These are phyloP conservation scores for Plectosphaerella sp. DNA, from an alignment of 2,329 filamentous ascomycete genomes.

Conservation along the genomic window DNA sequence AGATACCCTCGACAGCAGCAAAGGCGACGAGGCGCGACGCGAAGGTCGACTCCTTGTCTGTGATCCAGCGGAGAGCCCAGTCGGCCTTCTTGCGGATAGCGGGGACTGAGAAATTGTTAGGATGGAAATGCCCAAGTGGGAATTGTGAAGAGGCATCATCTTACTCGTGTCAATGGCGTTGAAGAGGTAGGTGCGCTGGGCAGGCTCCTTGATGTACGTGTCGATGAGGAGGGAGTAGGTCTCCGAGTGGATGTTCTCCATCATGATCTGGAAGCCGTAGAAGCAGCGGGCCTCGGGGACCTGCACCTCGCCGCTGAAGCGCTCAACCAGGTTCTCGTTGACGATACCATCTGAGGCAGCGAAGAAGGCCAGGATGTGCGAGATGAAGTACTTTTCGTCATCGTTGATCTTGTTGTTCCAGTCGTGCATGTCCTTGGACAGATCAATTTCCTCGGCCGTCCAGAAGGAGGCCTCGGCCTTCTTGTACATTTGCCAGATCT, in stretches of 20 bases:
- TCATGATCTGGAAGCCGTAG: conserved; percentile 99
- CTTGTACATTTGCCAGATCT: conserved; percentile 99
- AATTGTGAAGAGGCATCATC: conserved; percentile 16
- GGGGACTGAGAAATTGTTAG: conserved; percentile 57
- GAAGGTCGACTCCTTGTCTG: conserved; percentile 89
- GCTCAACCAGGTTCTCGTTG: conserved; percentile 98
- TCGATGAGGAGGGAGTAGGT: conserved; percentile 99
- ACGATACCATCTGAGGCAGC: conserved; percentile 98
- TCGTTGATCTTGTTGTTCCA: conserved; percentile 98
- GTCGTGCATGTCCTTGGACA: conserved; percentile 98
- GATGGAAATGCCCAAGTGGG: not conserved
- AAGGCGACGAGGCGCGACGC: conserved; percentile 95
- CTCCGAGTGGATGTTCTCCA: conserved; percentile 99
- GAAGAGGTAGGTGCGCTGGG: conserved; percentile 91
- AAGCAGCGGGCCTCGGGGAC: conserved; percentile 98
- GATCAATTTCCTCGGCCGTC: conserved; percentile 98
- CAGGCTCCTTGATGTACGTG: conserved; percentile 97
- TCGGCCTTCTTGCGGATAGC: conserved; percentile 98
- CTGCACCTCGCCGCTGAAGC: conserved; percentile 95
- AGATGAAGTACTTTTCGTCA: conserved; percentile 97
- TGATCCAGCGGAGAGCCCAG: conserved; percentile 94
- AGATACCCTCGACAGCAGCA: conserved; percentile 97
- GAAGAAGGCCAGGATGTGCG: conserved; percentile 98
- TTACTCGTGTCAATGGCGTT: conserved; percentile 97
- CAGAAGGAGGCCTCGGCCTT: conserved; percentile 99